These are phyloP conservation scores for Astragalus membranaceus DNA, from an alignment of 306 rosid genomes.

Conservation along the genomic window DNA sequence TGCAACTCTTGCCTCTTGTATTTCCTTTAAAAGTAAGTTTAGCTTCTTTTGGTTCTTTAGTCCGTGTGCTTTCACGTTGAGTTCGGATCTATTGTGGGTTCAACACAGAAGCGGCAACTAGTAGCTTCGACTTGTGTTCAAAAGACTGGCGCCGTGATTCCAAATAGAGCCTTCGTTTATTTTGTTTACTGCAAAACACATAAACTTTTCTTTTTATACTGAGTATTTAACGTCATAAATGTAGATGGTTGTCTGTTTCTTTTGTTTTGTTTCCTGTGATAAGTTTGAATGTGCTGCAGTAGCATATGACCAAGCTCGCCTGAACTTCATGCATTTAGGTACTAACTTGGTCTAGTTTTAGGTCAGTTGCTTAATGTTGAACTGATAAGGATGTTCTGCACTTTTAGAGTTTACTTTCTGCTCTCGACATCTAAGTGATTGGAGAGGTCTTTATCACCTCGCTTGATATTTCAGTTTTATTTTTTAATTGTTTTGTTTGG, in stretches of 20 bases:
- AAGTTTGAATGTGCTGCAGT: background rate
- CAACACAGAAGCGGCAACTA: too few relatives aligned
- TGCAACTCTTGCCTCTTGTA: background rate
- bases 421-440: background rate
- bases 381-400: too few relatives aligned
- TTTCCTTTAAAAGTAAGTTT: background rate
- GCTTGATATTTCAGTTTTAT: background rate
- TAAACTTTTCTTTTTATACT: too few relatives aligned
- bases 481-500: background rate
- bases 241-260: background rate
- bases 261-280: background rate
- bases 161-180: background rate
- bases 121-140: too few relatives aligned
- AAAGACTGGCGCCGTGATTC: too few relatives aligned
- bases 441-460: background rate
- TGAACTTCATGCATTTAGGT: too few relatives aligned
- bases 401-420: background rate
- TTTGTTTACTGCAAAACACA: background rate
- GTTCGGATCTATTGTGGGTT: too few relatives aligned
- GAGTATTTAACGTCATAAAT: background rate
- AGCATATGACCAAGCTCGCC: background rate
- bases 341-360: background rate
- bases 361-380: background rate
- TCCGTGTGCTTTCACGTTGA: too few relatives aligned
- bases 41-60: background rate